phyloP scores from a whole-genome alignment of 208 protist species.

The Leishmania tarentolae region DNA sequence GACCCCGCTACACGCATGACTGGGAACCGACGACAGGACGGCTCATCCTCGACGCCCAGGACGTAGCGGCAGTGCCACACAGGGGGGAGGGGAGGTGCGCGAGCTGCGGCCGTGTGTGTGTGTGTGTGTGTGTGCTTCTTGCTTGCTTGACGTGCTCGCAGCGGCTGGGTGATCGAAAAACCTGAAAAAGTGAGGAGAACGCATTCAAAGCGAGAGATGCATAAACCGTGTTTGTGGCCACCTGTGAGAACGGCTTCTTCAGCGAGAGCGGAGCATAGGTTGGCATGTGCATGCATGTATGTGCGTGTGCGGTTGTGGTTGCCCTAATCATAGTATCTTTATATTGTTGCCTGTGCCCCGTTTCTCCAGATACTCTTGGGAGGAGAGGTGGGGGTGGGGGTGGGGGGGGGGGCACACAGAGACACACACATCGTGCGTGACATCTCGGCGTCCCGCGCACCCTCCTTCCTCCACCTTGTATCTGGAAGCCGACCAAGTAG shows the following conservation, averaged over 20 bases:
- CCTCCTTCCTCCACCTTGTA: no score
- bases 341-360: background rate
- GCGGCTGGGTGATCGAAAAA: background rate
- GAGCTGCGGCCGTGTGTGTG: background rate
- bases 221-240: no score
- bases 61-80: background rate
- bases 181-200: background rate
- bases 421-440: no score
- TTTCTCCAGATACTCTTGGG: background rate
- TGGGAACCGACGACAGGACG: background rate
- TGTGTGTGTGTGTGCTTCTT: background rate
- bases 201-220: background rate
- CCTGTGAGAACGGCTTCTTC: no score
- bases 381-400: no score
- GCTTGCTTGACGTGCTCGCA: background rate
- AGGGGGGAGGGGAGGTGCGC: no score
- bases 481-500: no score
- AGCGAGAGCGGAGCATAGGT: background rate
- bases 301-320: background rate
- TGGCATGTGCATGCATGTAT: background rate
- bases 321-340: background rate
- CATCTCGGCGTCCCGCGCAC: no score
- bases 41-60: background rate
- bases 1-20: no score
- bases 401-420: no score